phyloP scores from a whole-genome alignment of 2,329 filamentous ascomycete species.

The Cercospora sp. region DNA sequence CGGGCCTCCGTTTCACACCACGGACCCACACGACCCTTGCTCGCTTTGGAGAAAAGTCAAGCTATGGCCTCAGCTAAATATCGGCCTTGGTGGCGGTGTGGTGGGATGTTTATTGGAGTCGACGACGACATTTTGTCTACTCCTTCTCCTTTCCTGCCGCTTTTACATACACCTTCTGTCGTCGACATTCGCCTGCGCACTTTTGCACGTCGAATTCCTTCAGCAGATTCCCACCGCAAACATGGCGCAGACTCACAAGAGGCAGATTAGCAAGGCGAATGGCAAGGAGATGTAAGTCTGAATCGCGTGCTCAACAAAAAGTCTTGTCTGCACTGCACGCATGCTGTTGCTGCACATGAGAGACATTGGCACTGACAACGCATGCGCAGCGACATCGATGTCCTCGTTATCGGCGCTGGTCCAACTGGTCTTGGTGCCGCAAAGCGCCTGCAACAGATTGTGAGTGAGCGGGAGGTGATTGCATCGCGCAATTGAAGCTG shows the following conservation, averaged over 20 bases:
- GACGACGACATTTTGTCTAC: slow-evolving; percentile 1
- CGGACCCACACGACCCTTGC: background rate
- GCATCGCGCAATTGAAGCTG: slow-evolving; percentile 8
- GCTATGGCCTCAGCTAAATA: slow-evolving; percentile 14
- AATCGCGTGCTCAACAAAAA: background rate
- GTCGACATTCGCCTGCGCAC: background rate
- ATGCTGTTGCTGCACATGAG: background rate
- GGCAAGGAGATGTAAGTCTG: slow-evolving; percentile 37
- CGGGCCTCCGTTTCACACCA: background rate
- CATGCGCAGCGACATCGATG: slow-evolving; percentile 75
- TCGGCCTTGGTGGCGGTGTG: slow-evolving; percentile 17
- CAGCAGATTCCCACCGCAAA: background rate
- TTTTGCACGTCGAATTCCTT: background rate
- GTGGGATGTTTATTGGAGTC: slow-evolving; percentile 10
- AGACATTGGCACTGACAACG: background rate
- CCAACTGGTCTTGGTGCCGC: slow-evolving; percentile 96
- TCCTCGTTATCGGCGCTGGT: slow-evolving; percentile 96
- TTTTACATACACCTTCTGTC: background rate
- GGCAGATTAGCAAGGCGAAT: slow-evolving; percentile 39
- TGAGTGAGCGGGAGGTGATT: slow-evolving; percentile 49
- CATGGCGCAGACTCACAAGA: slow-evolving; percentile 31
- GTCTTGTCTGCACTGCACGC: background rate
- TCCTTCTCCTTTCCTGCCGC: slow-evolving; percentile 7
- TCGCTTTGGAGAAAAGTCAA: slow-evolving; percentile 12
- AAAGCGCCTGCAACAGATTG: slow-evolving; percentile 95